These are phyloP conservation scores for Fomitopsis schrenkii DNA, from an alignment of 1,284 basidiomycete genomes.

Conservation along the genomic window DNA sequence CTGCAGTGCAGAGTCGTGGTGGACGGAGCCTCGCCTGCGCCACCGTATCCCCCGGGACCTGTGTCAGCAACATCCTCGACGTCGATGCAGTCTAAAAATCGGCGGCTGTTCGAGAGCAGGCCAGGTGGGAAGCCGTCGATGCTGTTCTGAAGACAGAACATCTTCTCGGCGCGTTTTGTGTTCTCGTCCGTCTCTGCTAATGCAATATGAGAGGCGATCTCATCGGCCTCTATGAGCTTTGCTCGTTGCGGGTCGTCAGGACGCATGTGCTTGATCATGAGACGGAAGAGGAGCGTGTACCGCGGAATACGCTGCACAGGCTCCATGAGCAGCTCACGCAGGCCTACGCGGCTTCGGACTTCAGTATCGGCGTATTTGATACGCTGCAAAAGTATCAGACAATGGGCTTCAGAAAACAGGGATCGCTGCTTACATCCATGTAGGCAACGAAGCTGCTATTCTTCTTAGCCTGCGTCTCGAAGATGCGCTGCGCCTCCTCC, in stretches of 20 bases:
- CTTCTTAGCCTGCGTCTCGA: conserved; percentile 79
- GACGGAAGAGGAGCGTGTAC: conserved; percentile 91
- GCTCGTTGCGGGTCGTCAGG: conserved; percentile 74
- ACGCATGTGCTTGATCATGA: conserved; percentile 85
- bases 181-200: conserved; percentile 90
- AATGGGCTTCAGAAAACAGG: conserved; percentile 1
- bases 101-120: conserved; percentile 81
- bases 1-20: conserved; percentile 68
- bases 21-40: conserved; percentile 12
- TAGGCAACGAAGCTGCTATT: conserved; percentile 76
- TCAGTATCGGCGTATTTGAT: conserved; percentile 88
- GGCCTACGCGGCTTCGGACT: conserved; percentile 79
- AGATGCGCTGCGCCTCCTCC: conserved; percentile 89
- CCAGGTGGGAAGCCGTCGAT: conserved; percentile 91
- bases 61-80: conserved; percentile 74
- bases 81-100: conserved; percentile 92
- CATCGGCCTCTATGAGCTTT: conserved; percentile 82
- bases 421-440: conserved; percentile 63
- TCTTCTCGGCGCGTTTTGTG: conserved; percentile 84
- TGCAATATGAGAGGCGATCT: conserved; percentile 88
- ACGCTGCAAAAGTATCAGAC: conserved; percentile 43
- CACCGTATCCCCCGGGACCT: conserved; percentile 4
- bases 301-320: conserved; percentile 99
- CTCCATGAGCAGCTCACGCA: conserved; percentile 95
- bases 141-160: conserved; percentile 82